Base-by-base conservation (phyloP, 2,329 filamentous ascomycete species). In the Esteya vermicola region DNA sequence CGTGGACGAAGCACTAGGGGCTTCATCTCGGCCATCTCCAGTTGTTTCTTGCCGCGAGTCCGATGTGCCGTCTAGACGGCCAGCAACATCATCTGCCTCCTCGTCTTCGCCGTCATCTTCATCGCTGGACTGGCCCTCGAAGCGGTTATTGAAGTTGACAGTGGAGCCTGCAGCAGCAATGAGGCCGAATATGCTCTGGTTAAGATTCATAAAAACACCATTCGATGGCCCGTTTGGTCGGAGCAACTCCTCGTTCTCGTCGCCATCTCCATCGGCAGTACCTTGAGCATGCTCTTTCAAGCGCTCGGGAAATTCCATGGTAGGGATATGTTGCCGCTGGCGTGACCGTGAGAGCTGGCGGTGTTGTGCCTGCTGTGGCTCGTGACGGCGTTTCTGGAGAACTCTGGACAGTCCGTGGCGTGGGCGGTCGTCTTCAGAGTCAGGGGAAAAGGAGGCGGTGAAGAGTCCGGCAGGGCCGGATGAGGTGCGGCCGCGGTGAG, bases 161-260 rank as follows among this genome's bases (percentile, higher is more conserved):
- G 76, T 77, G 23, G 85, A 88, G 7, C 86, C 85, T 28, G 85
- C 85, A 14, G 85, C 85, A 7, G 88, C 84, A 49, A 96, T 88
- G 61, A 96, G 75, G 40, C 85, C 86, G 57, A 95, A 93, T 41
- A 96, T 79, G 48, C 85, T 93, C 65, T 94, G 88, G 58, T 94
- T 91, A 78, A 93, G 85, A 53, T 86, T 85, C 60, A 75, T 65
- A 43, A 71, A 68, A 56, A 71, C 64, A 46, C 67, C 62, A 13
- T 63, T 59, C 28, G 60, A 61, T 42, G 65, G 62, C 9, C 51
- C 55, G 3, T 64, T 58, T 5, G 59, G 58, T 34, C 63, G 48
- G 33, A 67, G 59, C 28, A 70, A 65, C 48, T 72, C 65, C 34
- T 70, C 67, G 33, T 70, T 44, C 16, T 61, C 61, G n/a, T 61